Evolutionary conservation across 1,139 yeast species (phyloP).

Genomic region (Taphrina communis): DNA sequence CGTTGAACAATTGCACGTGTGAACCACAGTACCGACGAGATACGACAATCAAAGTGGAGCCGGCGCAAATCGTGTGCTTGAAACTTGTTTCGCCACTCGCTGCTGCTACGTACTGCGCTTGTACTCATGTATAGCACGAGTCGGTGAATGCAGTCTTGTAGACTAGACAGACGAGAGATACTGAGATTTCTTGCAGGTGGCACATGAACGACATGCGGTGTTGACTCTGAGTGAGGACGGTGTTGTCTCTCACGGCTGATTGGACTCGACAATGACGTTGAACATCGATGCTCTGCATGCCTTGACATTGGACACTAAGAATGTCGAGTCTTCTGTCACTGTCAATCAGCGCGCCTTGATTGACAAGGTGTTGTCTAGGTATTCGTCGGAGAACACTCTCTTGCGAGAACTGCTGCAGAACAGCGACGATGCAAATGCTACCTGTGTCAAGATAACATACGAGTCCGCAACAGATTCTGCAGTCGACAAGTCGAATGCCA

Average conservation of each 20-base stretch:
- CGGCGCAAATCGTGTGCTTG: neutral
- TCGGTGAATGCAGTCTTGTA: too few relatives aligned
- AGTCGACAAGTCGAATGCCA: neutral
- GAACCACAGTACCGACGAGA: neutral
- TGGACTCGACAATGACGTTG: neutral
- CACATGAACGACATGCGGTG: too few relatives aligned
- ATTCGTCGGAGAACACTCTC: constrained; percentile 41
- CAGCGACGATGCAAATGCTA: constrained; percentile 55
- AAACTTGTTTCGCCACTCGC: too few relatives aligned
- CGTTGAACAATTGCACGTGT: neutral
- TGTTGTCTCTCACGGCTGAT: too few relatives aligned
- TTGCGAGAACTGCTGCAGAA: constrained; percentile 47
- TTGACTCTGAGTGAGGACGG: too few relatives aligned
- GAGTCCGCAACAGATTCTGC: constrained; percentile 19
- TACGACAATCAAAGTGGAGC: neutral
- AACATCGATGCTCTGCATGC: constrained; percentile 35
- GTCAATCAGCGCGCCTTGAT: constrained; percentile 41
- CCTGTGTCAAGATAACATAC: constrained; percentile 50
- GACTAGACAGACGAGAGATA: too few relatives aligned
- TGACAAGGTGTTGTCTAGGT: constrained; percentile 41
- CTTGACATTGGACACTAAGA: constrained; percentile 26
- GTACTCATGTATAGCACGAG: too few relatives aligned
- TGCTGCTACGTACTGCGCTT: too few relatives aligned
- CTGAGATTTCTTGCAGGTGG: too few relatives aligned
- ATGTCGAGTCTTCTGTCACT: constrained; percentile 38